Percentiles rank a stretch among this genome's conserved stretches.
These are phyloP conservation scores for Colletotrichum theobromicola DNA, from an alignment of 2,329 filamentous ascomycete species.

Conservation along the genomic window DNA sequence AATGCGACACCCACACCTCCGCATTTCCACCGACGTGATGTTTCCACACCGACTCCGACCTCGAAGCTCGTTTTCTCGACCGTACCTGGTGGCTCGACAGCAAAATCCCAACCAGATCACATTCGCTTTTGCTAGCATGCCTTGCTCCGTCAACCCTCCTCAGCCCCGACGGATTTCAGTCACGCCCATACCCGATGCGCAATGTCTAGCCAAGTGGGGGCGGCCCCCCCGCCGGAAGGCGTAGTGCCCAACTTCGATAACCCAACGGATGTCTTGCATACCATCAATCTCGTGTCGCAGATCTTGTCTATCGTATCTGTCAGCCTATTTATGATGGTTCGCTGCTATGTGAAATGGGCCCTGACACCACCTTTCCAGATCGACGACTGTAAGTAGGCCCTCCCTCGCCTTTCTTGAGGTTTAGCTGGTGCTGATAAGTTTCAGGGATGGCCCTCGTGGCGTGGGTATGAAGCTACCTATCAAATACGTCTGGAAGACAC, in stretches of 20 bases:
- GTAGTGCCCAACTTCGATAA: conserved; percentile 28
- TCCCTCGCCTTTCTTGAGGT: accelerated
- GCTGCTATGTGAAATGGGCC: conserved; percentile 29
- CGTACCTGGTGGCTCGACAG: background rate
- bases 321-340: conserved; percentile 28
- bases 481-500: accelerated
- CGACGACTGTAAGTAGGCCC: conserved; percentile 31
- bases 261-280: conserved; percentile 30
- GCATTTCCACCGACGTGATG: accelerated
- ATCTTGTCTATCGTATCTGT: conserved; percentile 30
- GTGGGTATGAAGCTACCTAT: background rate
- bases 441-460: conserved; percentile 8
- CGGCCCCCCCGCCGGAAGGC: conserved; percentile 28
- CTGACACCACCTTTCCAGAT: conserved; percentile 16
- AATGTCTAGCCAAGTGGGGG: conserved; percentile 8
- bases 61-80: background rate
- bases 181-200: background rate
- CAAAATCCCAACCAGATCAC: background rate
- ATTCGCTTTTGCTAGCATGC: conserved; percentile 1
- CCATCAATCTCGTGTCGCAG: conserved; percentile 31
- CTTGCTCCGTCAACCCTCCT: background rate
- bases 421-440: background rate
- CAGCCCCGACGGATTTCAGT: background rate
- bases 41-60: too few species aligned
- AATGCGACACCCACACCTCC: background rate